These are phyloP conservation scores for Pholiota microspora DNA, from an alignment of 768 basidiomycete genomes.

Conservation along the genomic window DNA sequence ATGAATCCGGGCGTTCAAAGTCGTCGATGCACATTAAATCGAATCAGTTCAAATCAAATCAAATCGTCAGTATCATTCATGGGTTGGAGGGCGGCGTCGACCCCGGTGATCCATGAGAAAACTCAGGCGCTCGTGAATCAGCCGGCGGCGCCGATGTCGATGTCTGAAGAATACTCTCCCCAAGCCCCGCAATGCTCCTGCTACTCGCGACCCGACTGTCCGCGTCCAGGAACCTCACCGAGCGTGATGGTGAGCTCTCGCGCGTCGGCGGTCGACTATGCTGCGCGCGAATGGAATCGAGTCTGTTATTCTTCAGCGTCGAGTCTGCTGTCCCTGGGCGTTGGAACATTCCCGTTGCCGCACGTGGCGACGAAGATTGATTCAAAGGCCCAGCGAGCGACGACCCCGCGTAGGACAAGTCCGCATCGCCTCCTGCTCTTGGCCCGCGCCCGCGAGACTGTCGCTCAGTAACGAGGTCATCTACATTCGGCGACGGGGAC, in stretches of 20 bases:
- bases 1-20: no score
- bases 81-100: no score
- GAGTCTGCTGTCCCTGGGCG: slow-evolving; percentile 21
- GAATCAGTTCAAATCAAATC: no score
- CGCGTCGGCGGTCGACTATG: slow-evolving; percentile 30
- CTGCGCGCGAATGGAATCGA: slow-evolving; percentile 29
- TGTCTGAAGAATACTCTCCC: background rate
- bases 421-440: background rate
- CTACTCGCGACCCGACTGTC: slow-evolving; percentile 4
- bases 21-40: no score
- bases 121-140: no score
- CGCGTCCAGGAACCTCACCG: slow-evolving; percentile 37
- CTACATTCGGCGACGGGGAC: slow-evolving; percentile 10
- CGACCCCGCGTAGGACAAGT: slow-evolving; percentile 13
- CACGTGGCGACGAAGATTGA: background rate
- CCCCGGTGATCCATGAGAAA: no score
- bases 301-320: slow-evolving; percentile 26
- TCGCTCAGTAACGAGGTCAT: slow-evolving; percentile 6
- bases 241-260: slow-evolving; percentile 44
- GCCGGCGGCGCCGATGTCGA: background rate
- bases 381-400: slow-evolving; percentile 7
- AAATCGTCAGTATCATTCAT: no score
- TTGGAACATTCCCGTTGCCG: background rate
- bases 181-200: background rate
- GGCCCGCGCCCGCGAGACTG: slow-evolving; percentile 1